Evolutionary conservation across 2,329 filamentous ascomycete species (phyloP), one percentile per base, ranked within the genome.

Genomic region (Endothia cerciana): DNA sequence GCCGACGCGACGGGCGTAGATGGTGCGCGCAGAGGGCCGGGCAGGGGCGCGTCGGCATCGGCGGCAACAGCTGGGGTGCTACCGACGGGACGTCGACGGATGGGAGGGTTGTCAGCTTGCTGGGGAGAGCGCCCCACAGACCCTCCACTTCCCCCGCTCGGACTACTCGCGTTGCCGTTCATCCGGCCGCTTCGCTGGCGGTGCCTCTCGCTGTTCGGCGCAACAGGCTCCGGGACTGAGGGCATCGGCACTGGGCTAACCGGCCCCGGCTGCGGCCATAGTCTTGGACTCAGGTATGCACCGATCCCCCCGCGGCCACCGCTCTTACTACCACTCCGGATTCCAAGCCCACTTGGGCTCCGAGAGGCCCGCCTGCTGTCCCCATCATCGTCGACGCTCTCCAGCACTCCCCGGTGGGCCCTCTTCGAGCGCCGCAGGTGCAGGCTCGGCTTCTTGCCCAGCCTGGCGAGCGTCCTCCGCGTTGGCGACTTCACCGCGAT

Each of bases 121-220:
- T 59, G 57, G 22, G 57, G 22, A 8, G 13, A 28, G 1, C 51
- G 43, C 22, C 51, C 43, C 15, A 57, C 51, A 15, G 63, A 62
- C 59, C 57, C 11, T 2, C 56, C 40, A 30, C 57, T 33, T 40
- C 58, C 53, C 22, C 65, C 60, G 22, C 65, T 55, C 11, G 55
- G 47, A 10, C n/a, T n/a, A 25, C 62, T 64, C 19, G 56, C 33
- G 19, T 38, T 13, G 41, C 65, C 65, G 38, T 33, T 64, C 57
- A 65, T 60, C n/a, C 57, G 56, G 33, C 49, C 30, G 49, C 38
- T 55, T n/a, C 65, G 62, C 57, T 19, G 49, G 28, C 62, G 30
- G 19, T 67, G 62, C 40, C 57, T 61, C 36, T 67, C 65, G 13
- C 65, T 67, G 38, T 67, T n/a, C 1, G 64, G 62, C 28, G 62